These are phyloP conservation scores for Fraxinus baroniana DNA, from an alignment of 305 asterid species.

Conservation along the genomic window DNA sequence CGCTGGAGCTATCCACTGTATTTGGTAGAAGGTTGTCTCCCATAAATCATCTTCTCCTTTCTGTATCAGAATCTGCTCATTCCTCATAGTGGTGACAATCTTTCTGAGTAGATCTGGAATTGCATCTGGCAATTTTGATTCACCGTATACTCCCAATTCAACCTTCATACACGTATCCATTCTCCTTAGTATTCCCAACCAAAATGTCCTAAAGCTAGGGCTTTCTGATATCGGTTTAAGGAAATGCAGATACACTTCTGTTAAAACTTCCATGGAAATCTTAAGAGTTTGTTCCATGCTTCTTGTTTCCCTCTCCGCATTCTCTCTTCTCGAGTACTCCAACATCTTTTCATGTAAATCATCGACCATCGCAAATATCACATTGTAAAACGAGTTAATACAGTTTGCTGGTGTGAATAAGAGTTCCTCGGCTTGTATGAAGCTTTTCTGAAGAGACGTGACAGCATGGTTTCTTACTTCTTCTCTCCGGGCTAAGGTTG, in stretches of 20 bases:
- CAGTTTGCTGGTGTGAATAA: conserved; percentile 61
- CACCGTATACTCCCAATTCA: conserved; percentile 71
- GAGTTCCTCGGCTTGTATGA: conserved; percentile 67
- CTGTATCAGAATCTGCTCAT: conserved; percentile 46
- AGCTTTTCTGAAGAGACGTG: conserved; percentile 63
- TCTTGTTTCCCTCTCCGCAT: conserved; percentile 80
- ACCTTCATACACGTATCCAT: conserved; percentile 92
- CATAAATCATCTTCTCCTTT: conserved; percentile 71
- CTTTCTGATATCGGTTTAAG: conserved; percentile 71
- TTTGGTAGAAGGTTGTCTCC: conserved; percentile 79
- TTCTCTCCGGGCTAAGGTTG: conserved; percentile 85
- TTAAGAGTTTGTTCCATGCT: conserved; percentile 83
- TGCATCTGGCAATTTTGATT: conserved; percentile 49
- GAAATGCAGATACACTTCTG: conserved; percentile 60
- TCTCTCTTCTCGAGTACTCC: conserved; percentile 79
- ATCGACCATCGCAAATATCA: conserved; percentile 83
- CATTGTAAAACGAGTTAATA: conserved; percentile 58
- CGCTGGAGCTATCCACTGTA: conserved; percentile 82
- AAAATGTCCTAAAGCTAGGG: conserved; percentile 65
- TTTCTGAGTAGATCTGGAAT: conserved; percentile 61
- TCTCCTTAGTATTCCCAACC: conserved; percentile 77
- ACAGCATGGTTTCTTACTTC: conserved; percentile 87
- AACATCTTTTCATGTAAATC: conserved; percentile 85
- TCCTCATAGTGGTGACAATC: conserved; percentile 68
- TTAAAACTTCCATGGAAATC: conserved; percentile 70